These are phyloP conservation scores for Alternaria longipes DNA, from an alignment of 2,329 filamentous ascomycete genomes.

Conservation along the genomic window DNA sequence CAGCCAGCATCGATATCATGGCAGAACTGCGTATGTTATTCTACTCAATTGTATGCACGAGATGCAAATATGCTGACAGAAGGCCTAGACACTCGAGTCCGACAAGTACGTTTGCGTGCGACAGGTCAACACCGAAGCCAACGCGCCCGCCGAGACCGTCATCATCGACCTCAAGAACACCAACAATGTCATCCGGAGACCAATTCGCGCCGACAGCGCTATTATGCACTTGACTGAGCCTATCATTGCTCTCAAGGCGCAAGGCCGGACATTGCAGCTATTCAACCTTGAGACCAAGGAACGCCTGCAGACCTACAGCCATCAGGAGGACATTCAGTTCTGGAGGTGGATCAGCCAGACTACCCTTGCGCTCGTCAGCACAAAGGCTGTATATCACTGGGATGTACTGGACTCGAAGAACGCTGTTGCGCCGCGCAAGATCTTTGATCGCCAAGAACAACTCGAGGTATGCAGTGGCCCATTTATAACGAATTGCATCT, in stretches of 20 bases:
- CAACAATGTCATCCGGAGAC: slow-evolving; percentile 92
- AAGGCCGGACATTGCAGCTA: slow-evolving; percentile 93
- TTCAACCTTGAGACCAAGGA: slow-evolving; percentile 93
- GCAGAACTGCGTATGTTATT: slow-evolving; percentile 78
- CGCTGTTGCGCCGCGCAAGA: slow-evolving; percentile 77
- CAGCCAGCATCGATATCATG: slow-evolving; percentile 80
- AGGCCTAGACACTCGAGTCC: slow-evolving; percentile 88
- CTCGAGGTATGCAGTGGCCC: slow-evolving; percentile 70
- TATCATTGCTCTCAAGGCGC: slow-evolving; percentile 95
- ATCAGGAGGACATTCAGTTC: slow-evolving; percentile 97
- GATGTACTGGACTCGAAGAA: slow-evolving; percentile 89
- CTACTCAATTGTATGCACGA: background rate
- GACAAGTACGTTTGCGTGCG: slow-evolving; percentile 96
- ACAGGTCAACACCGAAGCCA: slow-evolving; percentile 83
- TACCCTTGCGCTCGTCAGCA: slow-evolving; percentile 88
- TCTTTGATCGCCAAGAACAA: slow-evolving; percentile 94
- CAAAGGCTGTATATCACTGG: slow-evolving; percentile 94
- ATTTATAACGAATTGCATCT: slow-evolving; percentile 19
- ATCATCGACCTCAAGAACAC: slow-evolving; percentile 98
- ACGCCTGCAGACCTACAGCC: slow-evolving; percentile 95
- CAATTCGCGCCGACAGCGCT: slow-evolving; percentile 99
- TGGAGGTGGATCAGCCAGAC: slow-evolving; percentile 99
- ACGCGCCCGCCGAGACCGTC: slow-evolving; percentile 88
- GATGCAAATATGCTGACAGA: slow-evolving; percentile 30
- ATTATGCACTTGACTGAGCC: slow-evolving; percentile 99